These are phyloP conservation scores for Diaporthe nobilis DNA, from an alignment of 2,329 filamentous ascomycete genomes.

Conservation along the genomic window DNA sequence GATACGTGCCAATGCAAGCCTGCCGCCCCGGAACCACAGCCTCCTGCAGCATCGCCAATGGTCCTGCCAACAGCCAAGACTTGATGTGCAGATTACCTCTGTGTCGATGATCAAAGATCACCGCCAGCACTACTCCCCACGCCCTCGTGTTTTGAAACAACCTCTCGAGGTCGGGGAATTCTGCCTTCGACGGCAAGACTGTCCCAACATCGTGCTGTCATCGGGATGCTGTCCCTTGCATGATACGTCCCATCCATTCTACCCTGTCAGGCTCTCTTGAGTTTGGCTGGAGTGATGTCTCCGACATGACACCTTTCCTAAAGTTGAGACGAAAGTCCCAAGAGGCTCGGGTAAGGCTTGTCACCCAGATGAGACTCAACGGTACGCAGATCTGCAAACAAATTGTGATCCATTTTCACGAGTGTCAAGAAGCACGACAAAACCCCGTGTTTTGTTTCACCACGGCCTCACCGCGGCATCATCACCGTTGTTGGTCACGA, in stretches of 20 bases:
- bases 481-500: neutral
- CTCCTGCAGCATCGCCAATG: conserved; percentile 14
- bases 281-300: conserved; percentile 16
- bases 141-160: conserved; percentile 29
- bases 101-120: conserved; percentile 22
- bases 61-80: conserved; percentile 19
- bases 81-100: conserved; percentile 30
- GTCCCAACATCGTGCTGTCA: neutral
- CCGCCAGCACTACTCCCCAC: conserved; percentile 1
- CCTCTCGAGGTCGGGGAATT: neutral
- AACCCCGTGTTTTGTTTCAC: conserved; percentile 25
- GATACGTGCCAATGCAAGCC: conserved; percentile 29
- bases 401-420: neutral
- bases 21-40: conserved; percentile 5
- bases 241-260: conserved; percentile 7
- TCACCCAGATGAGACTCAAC: conserved; percentile 29
- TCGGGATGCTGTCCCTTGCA: conserved; percentile 3
- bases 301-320: conserved; percentile 19
- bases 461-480: neutral
- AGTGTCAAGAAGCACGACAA: conserved; percentile 15
- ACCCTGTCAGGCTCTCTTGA: neutral
- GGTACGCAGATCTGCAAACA: conserved; percentile 26
- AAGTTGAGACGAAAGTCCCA: conserved; percentile 24
- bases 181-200: neutral
- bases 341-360: conserved; percentile 30